Percentiles rank a stretch among this genome's conserved stretches.
These are phyloP conservation scores for Leccinellum luteum DNA, from an alignment of 768 basidiomycete species.

Conservation along the genomic window DNA sequence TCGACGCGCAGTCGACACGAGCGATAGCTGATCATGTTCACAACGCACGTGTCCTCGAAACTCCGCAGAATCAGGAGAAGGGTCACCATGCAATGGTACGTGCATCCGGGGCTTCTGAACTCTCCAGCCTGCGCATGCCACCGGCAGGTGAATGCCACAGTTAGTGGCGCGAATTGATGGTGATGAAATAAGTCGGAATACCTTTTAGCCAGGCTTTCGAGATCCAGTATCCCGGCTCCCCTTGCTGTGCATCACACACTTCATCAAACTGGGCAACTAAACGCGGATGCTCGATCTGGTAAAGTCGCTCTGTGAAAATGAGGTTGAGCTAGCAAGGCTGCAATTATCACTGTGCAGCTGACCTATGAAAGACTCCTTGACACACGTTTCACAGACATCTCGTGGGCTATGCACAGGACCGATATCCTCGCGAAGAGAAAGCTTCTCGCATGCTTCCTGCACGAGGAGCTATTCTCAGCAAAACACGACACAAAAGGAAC, in stretches of 20 bases:
- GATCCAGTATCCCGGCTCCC: constrained; percentile 59
- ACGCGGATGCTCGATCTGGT: constrained; percentile 64
- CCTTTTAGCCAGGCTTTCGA: constrained; percentile 81
- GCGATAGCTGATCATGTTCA: constrained; percentile 63
- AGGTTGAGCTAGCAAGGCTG: not conserved
- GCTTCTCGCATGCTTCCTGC: constrained; percentile 26
- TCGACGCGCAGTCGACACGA: constrained; percentile 53
- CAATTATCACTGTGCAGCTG: constrained; percentile 6
- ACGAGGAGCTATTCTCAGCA: not conserved
- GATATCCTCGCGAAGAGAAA: constrained; percentile 42
- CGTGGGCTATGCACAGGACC: constrained; percentile 44
- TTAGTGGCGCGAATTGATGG: constrained; percentile 11
- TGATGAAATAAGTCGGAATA: constrained; percentile 25
- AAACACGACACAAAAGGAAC: not conserved
- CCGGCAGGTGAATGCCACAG: constrained; percentile 1
- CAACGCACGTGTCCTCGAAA: constrained; percentile 64
- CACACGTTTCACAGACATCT: constrained; percentile 64
- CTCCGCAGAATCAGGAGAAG: constrained; percentile 58
- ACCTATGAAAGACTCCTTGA: constrained; percentile 58
- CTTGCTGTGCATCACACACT: constrained; percentile 41
- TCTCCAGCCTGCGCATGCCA: constrained; percentile 61
- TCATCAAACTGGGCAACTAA: constrained; percentile 60
- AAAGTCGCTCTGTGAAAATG: constrained; percentile 54
- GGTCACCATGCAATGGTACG: constrained; percentile 51
- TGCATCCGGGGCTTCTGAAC: constrained; percentile 77